Percentiles rank a stretch among this genome's conserved stretches.
These are phyloP conservation scores for Canariomyces notabilis DNA, from an alignment of 2,329 filamentous ascomycete genomes.

Conservation along the genomic window DNA sequence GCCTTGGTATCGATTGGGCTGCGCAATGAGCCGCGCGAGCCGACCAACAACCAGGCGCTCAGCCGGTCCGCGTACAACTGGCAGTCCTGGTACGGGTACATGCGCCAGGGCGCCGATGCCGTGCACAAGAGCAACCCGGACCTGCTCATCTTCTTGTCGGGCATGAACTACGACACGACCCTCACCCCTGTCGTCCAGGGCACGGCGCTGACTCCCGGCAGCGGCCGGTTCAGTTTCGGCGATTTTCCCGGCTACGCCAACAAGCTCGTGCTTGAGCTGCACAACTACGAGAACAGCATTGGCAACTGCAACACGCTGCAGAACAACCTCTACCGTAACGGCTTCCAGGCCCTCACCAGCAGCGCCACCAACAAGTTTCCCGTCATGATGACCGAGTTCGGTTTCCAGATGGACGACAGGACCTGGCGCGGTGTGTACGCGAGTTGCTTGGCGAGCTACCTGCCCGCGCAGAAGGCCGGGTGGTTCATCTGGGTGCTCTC, in stretches of 20 bases:
- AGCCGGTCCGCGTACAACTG: constrained; percentile 46
- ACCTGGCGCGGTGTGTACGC: constrained; percentile 47
- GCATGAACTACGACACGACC: constrained; percentile 52
- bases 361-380: constrained; percentile 38
- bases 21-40: constrained; percentile 49
- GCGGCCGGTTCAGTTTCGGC: constrained; percentile 36
- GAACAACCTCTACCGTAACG: constrained; percentile 43
- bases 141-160: constrained; percentile 55
- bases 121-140: constrained; percentile 48
- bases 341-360: constrained; percentile 47
- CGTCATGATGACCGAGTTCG: constrained; percentile 50
- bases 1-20: constrained; percentile 46
- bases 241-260: constrained; percentile 47
- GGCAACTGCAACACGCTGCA: constrained; percentile 43
- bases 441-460: constrained; percentile 45
- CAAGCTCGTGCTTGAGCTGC: constrained; percentile 56
- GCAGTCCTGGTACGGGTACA: constrained; percentile 49
- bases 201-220: constrained; percentile 43
- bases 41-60: constrained; percentile 33
- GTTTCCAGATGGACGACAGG: constrained; percentile 44
- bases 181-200: constrained; percentile 47
- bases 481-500: constrained; percentile 57
- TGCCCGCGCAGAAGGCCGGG: constrained; percentile 45
- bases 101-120: constrained; percentile 43
- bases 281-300: constrained; percentile 54